Evolutionary conservation across 2,329 filamentous ascomycete genomes (phyloP), one percentile per base, ranked within the genome.

Genomic region (Aspergillus novoparasiticus): DNA sequence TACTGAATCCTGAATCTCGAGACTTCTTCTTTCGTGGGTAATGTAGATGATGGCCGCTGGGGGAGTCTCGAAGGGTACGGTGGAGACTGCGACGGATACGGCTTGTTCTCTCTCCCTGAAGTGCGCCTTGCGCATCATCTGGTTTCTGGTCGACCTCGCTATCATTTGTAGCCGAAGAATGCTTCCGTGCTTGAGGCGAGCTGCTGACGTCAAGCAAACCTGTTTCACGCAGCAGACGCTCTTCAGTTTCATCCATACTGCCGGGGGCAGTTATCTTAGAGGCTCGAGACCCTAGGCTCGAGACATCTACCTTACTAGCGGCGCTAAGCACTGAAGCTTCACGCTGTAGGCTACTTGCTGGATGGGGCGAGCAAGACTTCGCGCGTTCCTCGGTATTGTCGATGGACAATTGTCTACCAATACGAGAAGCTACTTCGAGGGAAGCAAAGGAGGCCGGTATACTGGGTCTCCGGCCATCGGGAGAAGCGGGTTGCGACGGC

Each of bases 81-180:
- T 97, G 94, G 16, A 98, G 81, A 75, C 93, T 97, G 65, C 93
- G 89, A 28, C 94, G 89, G 57, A 94, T 93, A 62, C 84, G 89
- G 66, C 83, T 84, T 50, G 90, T 88, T 51, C 82, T 78, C 58
- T 83, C 85, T 36, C 85, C 83, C 72, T 81, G 62, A 65, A 75
- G 59, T 66, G 74, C 43, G 68, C 82, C 68, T 67, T 75, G 61
- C 65, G 77, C 64, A 72, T 80, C 71, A 63, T 73, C 72, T 68
- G 77, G 64, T 28, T 82, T 79, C 3, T 74, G 72, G 12, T 79
- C 79, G 30, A 79, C 78, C 21, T 83, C 83, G 8, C 72, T 71
- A 34, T 81, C 81, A 58, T 77, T 79, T 12, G 73, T 73, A 3
- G 78, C 75, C 10, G 75, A 79, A 23, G 77, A 76, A 48, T 77